phyloP scores from a whole-genome alignment of 2,329 filamentous ascomycete genomes.

The Phialophora macrospora region DNA sequence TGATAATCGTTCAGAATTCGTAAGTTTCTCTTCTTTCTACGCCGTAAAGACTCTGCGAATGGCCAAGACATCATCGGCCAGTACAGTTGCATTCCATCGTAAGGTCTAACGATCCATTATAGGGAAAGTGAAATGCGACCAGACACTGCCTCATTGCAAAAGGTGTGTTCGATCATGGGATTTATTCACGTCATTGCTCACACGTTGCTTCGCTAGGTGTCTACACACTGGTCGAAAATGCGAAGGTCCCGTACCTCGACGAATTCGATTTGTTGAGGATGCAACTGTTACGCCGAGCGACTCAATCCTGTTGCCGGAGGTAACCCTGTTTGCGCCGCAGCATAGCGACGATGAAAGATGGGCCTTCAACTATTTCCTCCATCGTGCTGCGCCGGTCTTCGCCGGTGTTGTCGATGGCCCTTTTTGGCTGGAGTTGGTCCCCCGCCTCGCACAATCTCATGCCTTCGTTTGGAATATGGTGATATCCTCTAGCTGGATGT shows the following conservation, averaged over 20 bases:
- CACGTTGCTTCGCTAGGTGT: slow-evolving; percentile 25
- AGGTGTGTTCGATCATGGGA: slow-evolving; percentile 29
- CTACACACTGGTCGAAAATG: slow-evolving; percentile 38
- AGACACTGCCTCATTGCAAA: slow-evolving; percentile 38
- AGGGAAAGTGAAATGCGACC: slow-evolving; percentile 43
- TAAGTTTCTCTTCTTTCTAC: neutral
- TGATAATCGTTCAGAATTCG: slow-evolving; percentile 11
- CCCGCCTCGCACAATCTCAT: slow-evolving; percentile 45
- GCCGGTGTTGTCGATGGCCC: slow-evolving; percentile 45
- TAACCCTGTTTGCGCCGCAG: slow-evolving; percentile 21
- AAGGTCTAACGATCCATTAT: slow-evolving; percentile 20
- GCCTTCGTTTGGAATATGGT: slow-evolving; percentile 49
- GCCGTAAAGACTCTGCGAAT: neutral
- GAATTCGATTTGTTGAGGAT: slow-evolving; percentile 25
- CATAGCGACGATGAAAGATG: slow-evolving; percentile 41
- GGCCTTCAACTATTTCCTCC: slow-evolving; percentile 48
- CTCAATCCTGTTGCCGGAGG: slow-evolving; percentile 28
- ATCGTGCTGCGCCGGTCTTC: slow-evolving; percentile 42
- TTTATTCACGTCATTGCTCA: neutral
- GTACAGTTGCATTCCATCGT: neutral
- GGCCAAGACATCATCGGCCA: neutral
- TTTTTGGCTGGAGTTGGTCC: slow-evolving; percentile 47
- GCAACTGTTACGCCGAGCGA: neutral
- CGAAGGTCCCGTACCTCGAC: slow-evolving; percentile 34
- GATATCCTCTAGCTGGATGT: slow-evolving; percentile 46